These are phyloP conservation scores for Taphrina wiesneri DNA, from an alignment of 1,139 yeast genomes.

Conservation along the genomic window DNA sequence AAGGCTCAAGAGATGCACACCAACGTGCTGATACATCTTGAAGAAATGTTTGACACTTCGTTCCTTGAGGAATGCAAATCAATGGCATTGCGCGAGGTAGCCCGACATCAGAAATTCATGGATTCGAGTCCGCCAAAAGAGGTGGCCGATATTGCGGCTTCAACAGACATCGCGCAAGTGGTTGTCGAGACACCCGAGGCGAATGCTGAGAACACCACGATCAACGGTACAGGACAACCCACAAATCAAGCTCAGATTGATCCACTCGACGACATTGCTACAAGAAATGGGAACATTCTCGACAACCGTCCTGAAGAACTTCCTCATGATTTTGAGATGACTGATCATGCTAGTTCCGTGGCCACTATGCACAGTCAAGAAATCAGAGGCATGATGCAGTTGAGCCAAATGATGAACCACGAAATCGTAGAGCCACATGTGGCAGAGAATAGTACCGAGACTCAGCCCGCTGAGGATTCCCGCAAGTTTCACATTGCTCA, in stretches of 20 bases:
- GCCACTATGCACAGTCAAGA: too few relatives aligned
- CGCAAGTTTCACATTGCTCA: too few relatives aligned
- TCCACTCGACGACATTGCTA: too few relatives aligned
- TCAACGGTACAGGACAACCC: not conserved
- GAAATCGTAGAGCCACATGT: not conserved
- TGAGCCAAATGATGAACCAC: not conserved
- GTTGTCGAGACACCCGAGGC: not conserved
- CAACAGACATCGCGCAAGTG: not conserved
- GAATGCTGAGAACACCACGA: not conserved
- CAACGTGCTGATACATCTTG: conserved; percentile 92
- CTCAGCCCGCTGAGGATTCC: not conserved
- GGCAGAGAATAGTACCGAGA: not conserved
- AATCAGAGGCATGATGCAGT: not conserved
- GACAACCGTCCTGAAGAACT: too few relatives aligned
- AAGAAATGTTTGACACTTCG: conserved; percentile 69
- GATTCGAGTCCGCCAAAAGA: not conserved
- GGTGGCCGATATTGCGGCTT: not conserved
- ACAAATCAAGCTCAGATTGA: not conserved
- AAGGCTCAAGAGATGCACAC: conserved; percentile 91
- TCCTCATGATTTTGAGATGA: too few relatives aligned
- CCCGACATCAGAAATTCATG: conserved; percentile 50
- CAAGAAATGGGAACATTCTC: too few relatives aligned
- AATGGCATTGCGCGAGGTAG: conserved; percentile 66
- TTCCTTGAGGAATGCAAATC: conserved; percentile 75
- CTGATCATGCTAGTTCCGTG: too few relatives aligned